Conservation (phyloP, 306 rosid genomes). For the Cucurbita moschata region DNA sequence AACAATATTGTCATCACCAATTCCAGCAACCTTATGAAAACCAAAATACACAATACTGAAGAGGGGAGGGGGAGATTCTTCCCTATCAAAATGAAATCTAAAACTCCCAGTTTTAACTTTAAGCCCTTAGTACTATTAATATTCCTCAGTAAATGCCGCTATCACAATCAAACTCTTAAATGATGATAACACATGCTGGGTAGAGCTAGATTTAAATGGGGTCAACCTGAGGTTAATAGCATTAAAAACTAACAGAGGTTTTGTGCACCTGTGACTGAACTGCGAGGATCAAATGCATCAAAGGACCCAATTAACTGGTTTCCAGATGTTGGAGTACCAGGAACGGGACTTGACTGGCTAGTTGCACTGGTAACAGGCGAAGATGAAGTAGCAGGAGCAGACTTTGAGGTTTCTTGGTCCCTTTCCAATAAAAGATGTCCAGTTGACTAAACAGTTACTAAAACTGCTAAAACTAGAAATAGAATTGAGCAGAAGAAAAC, state of each 20-base stretch:
- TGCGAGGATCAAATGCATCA: slow-evolving; percentile 95
- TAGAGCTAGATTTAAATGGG: neutral
- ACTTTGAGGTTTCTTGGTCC: slow-evolving; percentile 40
- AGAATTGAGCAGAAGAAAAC: neutral
- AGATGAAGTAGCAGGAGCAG: neutral
- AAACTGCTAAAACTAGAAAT: neutral
- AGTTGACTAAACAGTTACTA: neutral
- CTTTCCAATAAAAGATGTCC: slow-evolving; percentile 21
- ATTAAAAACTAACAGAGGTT: neutral
- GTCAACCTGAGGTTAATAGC: neutral
- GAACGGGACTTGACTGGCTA: slow-evolving; percentile 25
- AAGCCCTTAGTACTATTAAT: neutral
- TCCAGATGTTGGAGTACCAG: slow-evolving; percentile 21
- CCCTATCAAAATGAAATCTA: neutral
- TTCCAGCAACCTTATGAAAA: neutral
- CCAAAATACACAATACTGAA: neutral
- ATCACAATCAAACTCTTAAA: neutral
- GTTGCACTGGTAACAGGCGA: neutral
- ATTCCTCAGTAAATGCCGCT: neutral
- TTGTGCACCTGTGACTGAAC: slow-evolving; percentile 37
- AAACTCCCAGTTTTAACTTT: neutral
- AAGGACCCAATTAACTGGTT: slow-evolving; percentile 31
- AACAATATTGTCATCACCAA: neutral
- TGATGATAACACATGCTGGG: neutral
- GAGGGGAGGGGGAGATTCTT: neutral